Base-by-base conservation (phyloP, 148 eudicot species). In the Rheum nobile region DNA sequence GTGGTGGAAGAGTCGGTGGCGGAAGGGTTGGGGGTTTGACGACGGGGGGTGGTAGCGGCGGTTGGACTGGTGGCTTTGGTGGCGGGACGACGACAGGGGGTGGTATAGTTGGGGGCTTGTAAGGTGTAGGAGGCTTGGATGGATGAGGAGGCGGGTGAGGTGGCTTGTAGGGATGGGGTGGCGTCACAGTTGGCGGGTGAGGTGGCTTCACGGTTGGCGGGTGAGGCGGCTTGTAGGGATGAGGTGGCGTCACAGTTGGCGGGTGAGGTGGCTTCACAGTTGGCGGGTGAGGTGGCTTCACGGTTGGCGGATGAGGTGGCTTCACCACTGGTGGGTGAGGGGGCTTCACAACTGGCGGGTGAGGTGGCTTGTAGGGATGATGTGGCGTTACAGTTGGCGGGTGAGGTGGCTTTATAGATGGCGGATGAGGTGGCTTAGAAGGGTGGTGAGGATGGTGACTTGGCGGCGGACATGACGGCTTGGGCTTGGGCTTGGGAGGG, bases 291-390 rank as follows among this genome's bases (percentile, higher is more conserved):
- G 79, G 78, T 19, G 76, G 81, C 24, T 72, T 72, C 1, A 63
- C 24, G 7, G 88, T 73, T 14, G 85, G 88, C 71, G 79, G 79
- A 17, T 14, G 50, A 12, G 50, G 50, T 2, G 50, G 50, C 50
- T 46, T 46, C 19, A 46, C 50, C 11, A 17, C 0, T 14, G 54
- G 54, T 6, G 54, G 54, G 54, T 47, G 54, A 13, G 69, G 69
- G 0, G 80, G 84, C 47, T 47, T 71, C 0, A 52, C 34, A 8
- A 37, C 19, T 22, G 75, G 76, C 0, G 63, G 80, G 8, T 77
- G 19, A 8, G 78, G 61, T 1, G 69, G 44, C 61, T 68, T 63
- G 54, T 50, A 4, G 22, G 54, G 54, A 50, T 50, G 55, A n/a
- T 1, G 16, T 12, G 79, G 75, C 29, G 77, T 21, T 1, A 32